Evolutionary conservation across 305 asterid genomes (phyloP).

Genomic region (Fraxinus dipetala): DNA sequence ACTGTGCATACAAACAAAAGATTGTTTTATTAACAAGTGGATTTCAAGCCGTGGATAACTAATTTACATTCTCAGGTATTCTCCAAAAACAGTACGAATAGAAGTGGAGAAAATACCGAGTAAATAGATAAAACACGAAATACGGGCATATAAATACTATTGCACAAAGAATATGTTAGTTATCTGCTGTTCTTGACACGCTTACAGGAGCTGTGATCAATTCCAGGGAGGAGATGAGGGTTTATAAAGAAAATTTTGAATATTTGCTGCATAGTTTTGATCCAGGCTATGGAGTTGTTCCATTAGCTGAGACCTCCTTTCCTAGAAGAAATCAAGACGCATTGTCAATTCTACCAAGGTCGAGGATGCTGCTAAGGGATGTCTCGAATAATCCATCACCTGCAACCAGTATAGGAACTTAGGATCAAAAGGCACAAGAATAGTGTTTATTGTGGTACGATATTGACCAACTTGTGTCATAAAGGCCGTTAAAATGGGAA

Average conservation of each 20-base stretch:
- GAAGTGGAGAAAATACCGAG: not conserved
- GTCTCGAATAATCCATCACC: conserved; percentile 59
- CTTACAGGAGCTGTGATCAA: conserved; percentile 28
- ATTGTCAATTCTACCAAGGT: conserved; percentile 82
- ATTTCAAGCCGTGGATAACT: conserved; percentile 12
- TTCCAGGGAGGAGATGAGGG: conserved; percentile 86
- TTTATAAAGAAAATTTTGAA: conserved; percentile 58
- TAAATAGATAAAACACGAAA: conserved; percentile 14
- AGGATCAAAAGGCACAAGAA: not conserved
- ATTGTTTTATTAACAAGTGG: conserved; percentile 6
- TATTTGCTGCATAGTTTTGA: conserved; percentile 56
- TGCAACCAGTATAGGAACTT: conserved; percentile 16
- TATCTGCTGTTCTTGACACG: conserved; percentile 11
- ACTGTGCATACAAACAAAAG: conserved; percentile 9
- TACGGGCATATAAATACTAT: conserved; percentile 22
- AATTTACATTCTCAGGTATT: conserved; percentile 26
- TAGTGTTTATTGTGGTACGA: not conserved
- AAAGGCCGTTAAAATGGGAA: not conserved
- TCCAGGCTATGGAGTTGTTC: conserved; percentile 89
- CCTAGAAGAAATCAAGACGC: conserved; percentile 91
- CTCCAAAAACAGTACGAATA: conserved; percentile 5
- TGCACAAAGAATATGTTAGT: conserved; percentile 29
- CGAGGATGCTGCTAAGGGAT: conserved; percentile 63
- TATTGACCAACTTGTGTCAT: not conserved
- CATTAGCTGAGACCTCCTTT: conserved; percentile 90